Evolutionary conservation across 257 asterid species (phyloP).

Genomic region (Osmanthus fragrans): DNA sequence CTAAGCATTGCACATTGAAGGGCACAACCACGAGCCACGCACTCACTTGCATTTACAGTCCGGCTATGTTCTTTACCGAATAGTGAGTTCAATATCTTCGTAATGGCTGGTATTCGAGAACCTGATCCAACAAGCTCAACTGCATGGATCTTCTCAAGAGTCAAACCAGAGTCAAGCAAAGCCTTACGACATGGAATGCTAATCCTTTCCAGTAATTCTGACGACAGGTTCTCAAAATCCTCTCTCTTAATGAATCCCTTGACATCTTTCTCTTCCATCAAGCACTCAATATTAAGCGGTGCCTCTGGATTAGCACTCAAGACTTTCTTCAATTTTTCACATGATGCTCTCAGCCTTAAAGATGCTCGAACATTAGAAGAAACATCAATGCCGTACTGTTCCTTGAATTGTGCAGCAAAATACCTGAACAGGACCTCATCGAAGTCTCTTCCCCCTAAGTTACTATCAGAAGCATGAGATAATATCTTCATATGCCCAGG

Average conservation of each 20-base stretch:
- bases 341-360: slow-evolving; percentile 78
- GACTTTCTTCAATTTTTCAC: slow-evolving; percentile 95
- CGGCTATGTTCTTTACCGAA: slow-evolving; percentile 79
- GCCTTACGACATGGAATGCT: slow-evolving; percentile 73
- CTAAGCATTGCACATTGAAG: slow-evolving; percentile 97
- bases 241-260: slow-evolving; percentile 86
- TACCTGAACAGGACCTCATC: slow-evolving; percentile 82
- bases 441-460: slow-evolving; percentile 93
- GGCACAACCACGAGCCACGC: slow-evolving; percentile 97
- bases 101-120: slow-evolving; percentile 84
- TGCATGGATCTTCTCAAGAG: slow-evolving; percentile 65
- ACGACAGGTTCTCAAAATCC: slow-evolving; percentile 78
- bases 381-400: slow-evolving; percentile 76
- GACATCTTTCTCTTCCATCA: slow-evolving; percentile 99
- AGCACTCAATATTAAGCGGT: slow-evolving; percentile 87
- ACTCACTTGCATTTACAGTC: slow-evolving; percentile 91
- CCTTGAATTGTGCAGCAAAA: slow-evolving; percentile 72
- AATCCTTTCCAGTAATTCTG: slow-evolving; percentile 67
- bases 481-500: slow-evolving; percentile 77
- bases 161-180: slow-evolving; percentile 66
- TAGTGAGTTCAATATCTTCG: slow-evolving; percentile 58
- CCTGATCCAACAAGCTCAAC: slow-evolving; percentile 98
- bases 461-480: slow-evolving; percentile 82
- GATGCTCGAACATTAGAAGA: slow-evolving; percentile 80
- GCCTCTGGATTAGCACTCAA: slow-evolving; percentile 98